Base-by-base conservation (phyloP, 1,284 basidiomycete genomes). In the Moniliophthora roreri region DNA sequence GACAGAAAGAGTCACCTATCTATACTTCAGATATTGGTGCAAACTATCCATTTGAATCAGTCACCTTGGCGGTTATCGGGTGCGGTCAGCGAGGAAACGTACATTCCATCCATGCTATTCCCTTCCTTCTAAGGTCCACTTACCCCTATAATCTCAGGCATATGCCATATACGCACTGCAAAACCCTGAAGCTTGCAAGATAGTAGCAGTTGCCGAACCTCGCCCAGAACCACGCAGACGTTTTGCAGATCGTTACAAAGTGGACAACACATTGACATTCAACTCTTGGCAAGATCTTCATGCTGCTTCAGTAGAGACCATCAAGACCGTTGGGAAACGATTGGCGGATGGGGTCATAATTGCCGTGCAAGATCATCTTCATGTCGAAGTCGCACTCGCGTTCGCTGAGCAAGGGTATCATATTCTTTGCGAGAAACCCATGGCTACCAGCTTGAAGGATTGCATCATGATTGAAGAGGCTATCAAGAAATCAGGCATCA, bases 361-460 rank as follows among this genome's bases (percentile, higher is more conserved):
- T 57, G 76, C 87, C 2, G 87, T 92, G 0, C 88, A 91, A 57
- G 91, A 94, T 63, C 71, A 79, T 40, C 78, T 91, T 78, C 91
- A 94, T 63, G 74, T 79, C 32, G 84, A 88, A 58, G 84, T 91
- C 10, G 82, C 86, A 0, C 63, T 80, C 6, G 88, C 85, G 0
- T 93, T 93, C 68, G 84, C 85, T 1, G 77, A 76, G 51, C 88
- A 90, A 63, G 90, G 91, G 1, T 94, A 93, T 65, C 84, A 93
- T 63, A 89, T 95, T 53, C 76, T 95, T 24, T 93, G 91, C 66
- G 91, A 95, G 77, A 95, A 94, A 66, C 92, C 91, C 0, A 91
- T 95, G 88, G 89, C 91, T 1, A 93, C 89, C 1, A 79, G 67
- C 50, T 63, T 89, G 36, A 73, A 78, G 48, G 89, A 91, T 57